These are phyloP conservation scores for Coemansia sp. DNA, from an alignment of 192 early-diverging fungal species.

Conservation along the genomic window DNA sequence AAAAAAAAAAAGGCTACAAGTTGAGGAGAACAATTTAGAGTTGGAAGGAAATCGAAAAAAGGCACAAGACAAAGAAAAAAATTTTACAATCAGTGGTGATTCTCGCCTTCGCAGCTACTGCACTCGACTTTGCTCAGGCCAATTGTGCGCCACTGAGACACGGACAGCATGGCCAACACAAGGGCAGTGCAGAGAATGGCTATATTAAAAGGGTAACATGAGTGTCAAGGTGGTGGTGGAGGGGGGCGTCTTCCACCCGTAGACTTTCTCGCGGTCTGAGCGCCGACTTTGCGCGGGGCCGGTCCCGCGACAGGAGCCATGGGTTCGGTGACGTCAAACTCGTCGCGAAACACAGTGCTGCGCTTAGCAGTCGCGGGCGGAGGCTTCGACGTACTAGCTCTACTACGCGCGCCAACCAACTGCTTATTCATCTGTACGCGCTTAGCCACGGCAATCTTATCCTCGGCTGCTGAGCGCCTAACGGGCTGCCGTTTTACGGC, in stretches of 20 bases:
- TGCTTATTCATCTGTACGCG: conserved; percentile 36
- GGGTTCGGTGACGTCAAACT: neutral
- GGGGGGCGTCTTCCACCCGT: conserved; percentile 17
- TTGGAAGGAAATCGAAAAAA: too few relatives aligned
- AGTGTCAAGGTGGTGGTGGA: neutral
- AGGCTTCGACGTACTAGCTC: conserved; percentile 4
- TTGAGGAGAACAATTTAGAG: neutral
- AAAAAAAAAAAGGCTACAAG: neutral
- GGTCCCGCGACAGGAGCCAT: neutral
- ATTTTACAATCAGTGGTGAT: neutral
- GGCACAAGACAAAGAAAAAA: neutral
- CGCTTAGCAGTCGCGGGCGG: conserved; percentile 29
- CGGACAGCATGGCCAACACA: too few relatives aligned
- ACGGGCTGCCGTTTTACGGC: neutral
- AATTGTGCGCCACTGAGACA: too few relatives aligned
- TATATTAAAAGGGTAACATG: neutral
- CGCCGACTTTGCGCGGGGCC: neutral
- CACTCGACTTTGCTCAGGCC: too few relatives aligned
- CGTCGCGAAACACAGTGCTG: neutral
- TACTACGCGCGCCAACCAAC: conserved; percentile 12
- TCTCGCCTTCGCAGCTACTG: neutral
- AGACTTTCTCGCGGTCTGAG: conserved; percentile 34
- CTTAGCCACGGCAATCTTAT: conserved; percentile 31
- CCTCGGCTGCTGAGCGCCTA: neutral
- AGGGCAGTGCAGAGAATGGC: too few relatives aligned